phyloP scores from a whole-genome alignment of 805 yeast species.

The Zygoascus tannicola region DNA sequence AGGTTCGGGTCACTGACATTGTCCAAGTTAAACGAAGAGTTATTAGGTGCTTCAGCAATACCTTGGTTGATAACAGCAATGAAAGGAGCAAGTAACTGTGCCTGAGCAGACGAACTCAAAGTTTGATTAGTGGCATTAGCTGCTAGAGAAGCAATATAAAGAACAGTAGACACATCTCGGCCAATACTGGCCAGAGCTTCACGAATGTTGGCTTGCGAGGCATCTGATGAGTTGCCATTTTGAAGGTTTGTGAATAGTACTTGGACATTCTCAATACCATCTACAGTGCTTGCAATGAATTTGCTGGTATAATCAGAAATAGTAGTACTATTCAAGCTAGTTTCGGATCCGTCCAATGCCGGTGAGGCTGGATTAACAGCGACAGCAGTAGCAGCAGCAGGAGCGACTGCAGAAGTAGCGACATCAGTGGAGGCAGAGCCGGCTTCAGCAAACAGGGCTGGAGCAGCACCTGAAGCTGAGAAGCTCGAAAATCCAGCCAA shows the following conservation, averaged over 20 bases:
- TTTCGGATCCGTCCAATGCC: too few relatives aligned
- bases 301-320: too few relatives aligned
- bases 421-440: background rate
- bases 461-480: background rate
- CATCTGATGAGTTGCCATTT: background rate
- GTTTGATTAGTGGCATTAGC: background rate
- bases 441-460: background rate
- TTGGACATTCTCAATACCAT: background rate
- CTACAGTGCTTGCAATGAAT: background rate
- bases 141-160: background rate
- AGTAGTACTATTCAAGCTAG: background rate
- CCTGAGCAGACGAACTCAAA: background rate
- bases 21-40: background rate
- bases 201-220: background rate
- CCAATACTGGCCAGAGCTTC: background rate
- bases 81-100: background rate
- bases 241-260: background rate
- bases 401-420: background rate
- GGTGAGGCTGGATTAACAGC: background rate
- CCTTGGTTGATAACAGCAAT: background rate
- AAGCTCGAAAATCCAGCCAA: too few relatives aligned
- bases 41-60: background rate
- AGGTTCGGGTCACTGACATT: background rate
- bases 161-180: background rate
- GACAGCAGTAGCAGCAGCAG: background rate